Percentiles rank a stretch among this genome's conserved stretches.
phyloP scores from a whole-genome alignment of 352 stramenopile species.

The Elongisporangium prolatum region DNA sequence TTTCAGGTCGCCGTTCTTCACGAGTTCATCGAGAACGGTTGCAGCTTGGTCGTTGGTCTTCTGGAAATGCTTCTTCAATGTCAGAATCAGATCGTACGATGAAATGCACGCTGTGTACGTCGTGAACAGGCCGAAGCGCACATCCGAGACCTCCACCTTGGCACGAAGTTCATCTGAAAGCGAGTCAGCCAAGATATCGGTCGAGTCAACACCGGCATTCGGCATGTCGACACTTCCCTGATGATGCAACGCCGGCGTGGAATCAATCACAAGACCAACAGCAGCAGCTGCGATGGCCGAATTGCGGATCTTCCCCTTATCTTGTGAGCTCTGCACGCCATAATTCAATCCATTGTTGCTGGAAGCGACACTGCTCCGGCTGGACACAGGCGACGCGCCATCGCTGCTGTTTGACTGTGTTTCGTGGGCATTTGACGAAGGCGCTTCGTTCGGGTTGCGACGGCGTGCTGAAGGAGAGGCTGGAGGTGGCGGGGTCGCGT shows the following conservation, averaged over 20 bases:
- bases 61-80: slow-evolving; percentile 54
- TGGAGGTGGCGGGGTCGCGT: slow-evolving; percentile 23
- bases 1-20: slow-evolving; percentile 43
- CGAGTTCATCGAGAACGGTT: slow-evolving; percentile 33
- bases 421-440: slow-evolving; percentile 1
- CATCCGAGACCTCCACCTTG: slow-evolving; percentile 44
- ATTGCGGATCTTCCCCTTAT: slow-evolving; percentile 36
- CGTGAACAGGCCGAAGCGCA: slow-evolving; percentile 71
- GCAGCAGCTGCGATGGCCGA: slow-evolving; percentile 53
- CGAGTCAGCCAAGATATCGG: slow-evolving; percentile 46
- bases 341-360: slow-evolving; percentile 39
- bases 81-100: slow-evolving; percentile 37
- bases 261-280: slow-evolving; percentile 43
- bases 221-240: slow-evolving; percentile 30
- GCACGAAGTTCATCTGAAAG: slow-evolving; percentile 61
- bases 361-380: slow-evolving; percentile 28
- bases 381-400: slow-evolving; percentile 34
- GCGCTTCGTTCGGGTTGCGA: slow-evolving; percentile 39
- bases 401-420: slow-evolving; percentile 23
- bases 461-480: slow-evolving; percentile 34
- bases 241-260: slow-evolving; percentile 21
- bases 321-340: slow-evolving; percentile 9
- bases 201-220: slow-evolving; percentile 23
- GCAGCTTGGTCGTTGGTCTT: slow-evolving; percentile 41
- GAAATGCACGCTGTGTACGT: slow-evolving; percentile 59